phyloP scores from a whole-genome alignment of 805 yeast species.

The Kregervanrija fluxuum region DNA sequence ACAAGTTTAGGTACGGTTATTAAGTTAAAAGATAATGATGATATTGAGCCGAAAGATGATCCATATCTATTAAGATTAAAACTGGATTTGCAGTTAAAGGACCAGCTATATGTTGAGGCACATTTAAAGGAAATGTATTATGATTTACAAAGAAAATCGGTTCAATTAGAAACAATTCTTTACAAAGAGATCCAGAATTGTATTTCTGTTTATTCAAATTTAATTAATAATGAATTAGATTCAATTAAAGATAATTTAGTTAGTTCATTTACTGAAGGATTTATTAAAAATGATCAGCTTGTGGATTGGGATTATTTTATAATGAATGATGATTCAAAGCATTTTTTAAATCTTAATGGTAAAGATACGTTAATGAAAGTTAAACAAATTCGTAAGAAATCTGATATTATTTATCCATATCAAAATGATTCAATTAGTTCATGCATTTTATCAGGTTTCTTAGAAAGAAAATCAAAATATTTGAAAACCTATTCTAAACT shows the following conservation, averaged over 20 bases:
- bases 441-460: conserved; percentile 51
- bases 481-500: conserved; percentile 54
- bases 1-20: conserved; percentile 25
- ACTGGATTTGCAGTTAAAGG: conserved; percentile 58
- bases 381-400: conserved; percentile 38
- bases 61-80: conserved; percentile 57
- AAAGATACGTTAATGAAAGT: conserved; percentile 19
- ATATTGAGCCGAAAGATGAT: conserved; percentile 33
- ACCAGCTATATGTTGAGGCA: conserved; percentile 57
- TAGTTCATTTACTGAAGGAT: conserved; percentile 44
- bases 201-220: conserved; percentile 41
- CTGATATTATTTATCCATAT: conserved; percentile 47
- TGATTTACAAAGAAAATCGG: conserved; percentile 59
- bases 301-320: conserved; percentile 69
- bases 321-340: conserved; percentile 33
- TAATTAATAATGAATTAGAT: conserved; percentile 45
- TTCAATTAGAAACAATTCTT: conserved; percentile 56
- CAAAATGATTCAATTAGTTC: conserved; percentile 43
- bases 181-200: conserved; percentile 55
- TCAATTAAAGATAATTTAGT: conserved; percentile 42
- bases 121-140: conserved; percentile 58
- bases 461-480: conserved; percentile 55
- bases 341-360: conserved; percentile 33
- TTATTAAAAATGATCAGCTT: conserved; percentile 49
- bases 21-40: conserved; percentile 13